Conservation (phyloP, 495 filamentous ascomycete species). For the Niebla homalea region DNA sequence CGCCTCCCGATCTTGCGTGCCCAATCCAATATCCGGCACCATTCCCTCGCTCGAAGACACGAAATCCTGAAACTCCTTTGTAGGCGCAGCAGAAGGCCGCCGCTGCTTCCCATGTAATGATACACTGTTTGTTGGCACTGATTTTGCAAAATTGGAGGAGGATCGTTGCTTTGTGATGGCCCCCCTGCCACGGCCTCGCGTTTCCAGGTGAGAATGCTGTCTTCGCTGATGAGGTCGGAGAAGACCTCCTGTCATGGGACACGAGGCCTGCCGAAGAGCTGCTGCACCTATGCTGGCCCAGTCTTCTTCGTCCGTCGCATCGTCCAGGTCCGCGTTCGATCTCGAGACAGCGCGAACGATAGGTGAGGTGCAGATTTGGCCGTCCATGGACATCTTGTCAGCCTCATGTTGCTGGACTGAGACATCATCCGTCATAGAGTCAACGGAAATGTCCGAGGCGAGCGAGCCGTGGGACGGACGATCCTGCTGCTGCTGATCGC, state of each 20-base stretch:
- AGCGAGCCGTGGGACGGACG: slow-evolving; percentile 43
- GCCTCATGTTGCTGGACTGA: slow-evolving; percentile 74
- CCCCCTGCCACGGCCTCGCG: slow-evolving; percentile 14
- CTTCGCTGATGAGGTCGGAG: slow-evolving; percentile 17
- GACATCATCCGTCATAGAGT: slow-evolving; percentile 32
- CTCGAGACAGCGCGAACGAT: slow-evolving; percentile 43
- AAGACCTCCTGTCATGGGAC: slow-evolving; percentile 20
- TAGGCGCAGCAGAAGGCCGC: slow-evolving; percentile 33
- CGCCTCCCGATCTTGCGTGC: slow-evolving; percentile 13
- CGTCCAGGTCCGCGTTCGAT: slow-evolving; percentile 52
- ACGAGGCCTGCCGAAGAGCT: slow-evolving; percentile 62
- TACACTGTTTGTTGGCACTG: slow-evolving; percentile 18
- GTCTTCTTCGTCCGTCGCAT: slow-evolving; percentile 94
- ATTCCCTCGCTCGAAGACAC: slow-evolving; percentile 2
- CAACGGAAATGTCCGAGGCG: slow-evolving; percentile 45
- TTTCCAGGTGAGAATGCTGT: slow-evolving; percentile 11
- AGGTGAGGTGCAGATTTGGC: slow-evolving; percentile 59
- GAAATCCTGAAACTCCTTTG: slow-evolving; percentile 27
- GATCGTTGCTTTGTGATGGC: slow-evolving; percentile 25
- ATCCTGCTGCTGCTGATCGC: slow-evolving; percentile 29
- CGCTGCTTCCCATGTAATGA: slow-evolving; percentile 11
- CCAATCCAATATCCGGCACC: slow-evolving; percentile 5
- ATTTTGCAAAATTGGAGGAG: slow-evolving; percentile 28
- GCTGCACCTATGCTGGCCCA: slow-evolving; percentile 85
- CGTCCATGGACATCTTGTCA: slow-evolving; percentile 93